Evolutionary conservation across 129 eudicot genomes (phyloP).

Genomic region (Tagetes patula): DNA sequence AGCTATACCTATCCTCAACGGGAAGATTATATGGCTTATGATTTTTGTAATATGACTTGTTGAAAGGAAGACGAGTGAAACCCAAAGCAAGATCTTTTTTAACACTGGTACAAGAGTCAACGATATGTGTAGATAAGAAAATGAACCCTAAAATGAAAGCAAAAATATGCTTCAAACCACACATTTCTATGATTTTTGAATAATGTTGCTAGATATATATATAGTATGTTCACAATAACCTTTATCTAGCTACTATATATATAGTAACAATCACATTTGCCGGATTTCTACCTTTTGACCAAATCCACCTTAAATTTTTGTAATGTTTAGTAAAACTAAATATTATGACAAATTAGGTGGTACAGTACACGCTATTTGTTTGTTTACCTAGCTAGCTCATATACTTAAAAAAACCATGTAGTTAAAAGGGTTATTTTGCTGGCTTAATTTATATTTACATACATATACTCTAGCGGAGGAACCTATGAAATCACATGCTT

Average conservation of each 20-base stretch:
- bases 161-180: constrained; percentile 14
- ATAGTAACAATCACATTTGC: neutral
- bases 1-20: constrained; percentile 30
- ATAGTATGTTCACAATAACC: neutral
- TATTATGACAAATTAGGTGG: neutral
- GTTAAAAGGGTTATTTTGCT: neutral
- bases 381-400: too few species aligned
- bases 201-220: too few species aligned
- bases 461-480: neutral
- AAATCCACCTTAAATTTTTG: neutral
- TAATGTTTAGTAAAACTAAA: neutral
- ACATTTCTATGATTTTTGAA: neutral
- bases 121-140: constrained; percentile 4
- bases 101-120: constrained; percentile 5
- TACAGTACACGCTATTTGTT: neutral
- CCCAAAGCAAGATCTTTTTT: constrained; percentile 24
- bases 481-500: neutral
- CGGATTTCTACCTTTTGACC: neutral
- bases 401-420: neutral
- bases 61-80: constrained; percentile 33
- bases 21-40: constrained; percentile 36
- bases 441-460: neutral
- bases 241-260: neutral
- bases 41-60: constrained; percentile 12
- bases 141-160: constrained; percentile 12